These are phyloP conservation scores for Schoenoplectus tabernaemontani DNA, from an alignment of 202 grass and related monocot species.

Conservation along the genomic window DNA sequence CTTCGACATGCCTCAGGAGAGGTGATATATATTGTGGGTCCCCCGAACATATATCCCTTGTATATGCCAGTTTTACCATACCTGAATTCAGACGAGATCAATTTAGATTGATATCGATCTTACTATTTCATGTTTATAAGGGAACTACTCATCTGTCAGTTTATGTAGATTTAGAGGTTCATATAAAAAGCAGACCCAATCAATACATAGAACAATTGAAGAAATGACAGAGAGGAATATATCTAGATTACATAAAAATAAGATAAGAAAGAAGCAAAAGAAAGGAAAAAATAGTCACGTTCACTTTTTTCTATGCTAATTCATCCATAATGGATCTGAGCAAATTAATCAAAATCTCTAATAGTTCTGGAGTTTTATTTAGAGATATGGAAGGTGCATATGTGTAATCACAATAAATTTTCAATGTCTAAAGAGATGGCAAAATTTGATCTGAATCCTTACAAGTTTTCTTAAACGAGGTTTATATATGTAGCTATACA, in stretches of 20 bases:
- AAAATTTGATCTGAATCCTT: not conserved
- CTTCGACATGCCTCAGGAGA: constrained; percentile 54
- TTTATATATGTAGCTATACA: no score
- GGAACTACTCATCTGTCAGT: not conserved
- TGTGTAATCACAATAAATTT: not conserved
- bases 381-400: not conserved
- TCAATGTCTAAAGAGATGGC: not conserved
- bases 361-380: no score
- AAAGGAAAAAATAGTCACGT: not conserved
- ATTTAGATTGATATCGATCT: not conserved
- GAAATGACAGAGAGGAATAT: not conserved
- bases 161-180: not conserved
- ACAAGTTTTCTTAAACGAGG: no score
- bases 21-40: constrained; percentile 50
- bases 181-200: not conserved
- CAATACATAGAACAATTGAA: not conserved
- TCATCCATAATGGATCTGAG: not conserved
- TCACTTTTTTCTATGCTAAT: not conserved
- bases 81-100: constrained; percentile 26
- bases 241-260: not conserved
- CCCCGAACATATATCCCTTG: constrained; percentile 81
- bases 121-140: not conserved
- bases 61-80: constrained; percentile 59
- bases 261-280: not conserved
- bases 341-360: not conserved